These are phyloP conservation scores for Penicillium atrosanguineum DNA, from an alignment of 495 filamentous ascomycete genomes.

Conservation along the genomic window DNA sequence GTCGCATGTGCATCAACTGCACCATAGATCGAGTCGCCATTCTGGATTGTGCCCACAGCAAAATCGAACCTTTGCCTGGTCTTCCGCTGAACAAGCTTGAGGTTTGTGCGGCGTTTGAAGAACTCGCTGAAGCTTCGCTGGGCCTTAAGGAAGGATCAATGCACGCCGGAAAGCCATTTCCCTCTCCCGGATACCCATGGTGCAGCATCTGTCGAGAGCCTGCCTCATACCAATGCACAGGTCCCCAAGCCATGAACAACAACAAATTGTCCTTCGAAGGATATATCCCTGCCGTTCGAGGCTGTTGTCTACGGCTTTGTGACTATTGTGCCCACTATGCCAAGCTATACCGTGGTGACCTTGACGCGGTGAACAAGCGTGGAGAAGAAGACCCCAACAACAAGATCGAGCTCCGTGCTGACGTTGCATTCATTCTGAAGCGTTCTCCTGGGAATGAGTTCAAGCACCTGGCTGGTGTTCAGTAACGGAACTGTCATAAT, in stretches of 20 bases:
- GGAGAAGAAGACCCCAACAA: neutral
- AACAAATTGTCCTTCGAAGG: neutral
- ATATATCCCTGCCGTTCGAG: neutral
- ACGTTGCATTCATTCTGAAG: constrained; percentile 7
- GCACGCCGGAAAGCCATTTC: neutral
- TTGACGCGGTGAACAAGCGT: constrained; percentile 1
- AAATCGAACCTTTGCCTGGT: neutral
- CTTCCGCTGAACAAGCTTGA: neutral
- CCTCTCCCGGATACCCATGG: neutral
- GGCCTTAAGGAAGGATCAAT: neutral
- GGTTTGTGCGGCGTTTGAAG: neutral
- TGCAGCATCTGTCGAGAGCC: constrained; percentile 12
- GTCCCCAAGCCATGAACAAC: neutral
- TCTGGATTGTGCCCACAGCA: constrained; percentile 4
- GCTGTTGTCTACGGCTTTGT: constrained; percentile 12
- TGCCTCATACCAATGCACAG: constrained; percentile 3
- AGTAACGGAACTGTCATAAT: neutral
- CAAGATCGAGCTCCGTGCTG: constrained; percentile 1
- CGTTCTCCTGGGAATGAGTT: neutral
- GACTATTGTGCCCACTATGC: neutral
- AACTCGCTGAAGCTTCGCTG: neutral
- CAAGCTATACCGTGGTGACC: neutral
- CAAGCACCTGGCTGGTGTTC: neutral
- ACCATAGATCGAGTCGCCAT: neutral
- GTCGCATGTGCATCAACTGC: constrained; percentile 10